Percentiles rank a stretch among this genome's conserved stretches.
Conservation (phyloP, 1,139 yeast genomes). For the Yamadazyma trypodendri region DNA sequence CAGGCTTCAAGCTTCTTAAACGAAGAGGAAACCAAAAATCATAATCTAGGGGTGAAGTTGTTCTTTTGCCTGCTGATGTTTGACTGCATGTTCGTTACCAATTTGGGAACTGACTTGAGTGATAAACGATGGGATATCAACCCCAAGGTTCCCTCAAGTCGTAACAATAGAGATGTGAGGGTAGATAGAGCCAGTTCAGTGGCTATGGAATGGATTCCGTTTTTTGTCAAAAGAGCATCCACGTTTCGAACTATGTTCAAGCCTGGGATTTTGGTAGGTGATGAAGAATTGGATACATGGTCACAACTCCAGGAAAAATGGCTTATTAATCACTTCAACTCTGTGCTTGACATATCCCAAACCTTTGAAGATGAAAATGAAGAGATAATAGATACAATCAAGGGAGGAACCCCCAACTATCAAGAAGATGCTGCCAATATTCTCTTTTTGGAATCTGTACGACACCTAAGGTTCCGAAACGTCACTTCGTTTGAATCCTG, state of each 20-base stretch:
- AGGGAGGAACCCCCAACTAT: not conserved
- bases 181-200: not conserved
- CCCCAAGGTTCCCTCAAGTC: not conserved
- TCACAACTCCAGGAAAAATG: not conserved
- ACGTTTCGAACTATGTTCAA: not conserved
- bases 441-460: not conserved
- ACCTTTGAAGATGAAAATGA: not conserved
- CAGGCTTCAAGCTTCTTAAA: not conserved
- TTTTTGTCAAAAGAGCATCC: not conserved
- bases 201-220: not conserved
- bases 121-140: not conserved
- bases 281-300: not conserved
- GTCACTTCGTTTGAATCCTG: not conserved
- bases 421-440: not conserved
- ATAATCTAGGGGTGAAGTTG: not conserved
- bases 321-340: not conserved
- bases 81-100: not conserved
- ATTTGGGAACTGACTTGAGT: not conserved
- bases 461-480: constrained; percentile 1
- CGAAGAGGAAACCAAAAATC: not conserved
- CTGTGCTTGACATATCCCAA: not conserved
- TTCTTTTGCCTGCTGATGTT: not conserved
- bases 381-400: not conserved
- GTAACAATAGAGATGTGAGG: not conserved
- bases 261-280: not conserved